These are phyloP conservation scores for Neospermospora avenae DNA, from an alignment of 2,329 filamentous ascomycete genomes.

Conservation along the genomic window DNA sequence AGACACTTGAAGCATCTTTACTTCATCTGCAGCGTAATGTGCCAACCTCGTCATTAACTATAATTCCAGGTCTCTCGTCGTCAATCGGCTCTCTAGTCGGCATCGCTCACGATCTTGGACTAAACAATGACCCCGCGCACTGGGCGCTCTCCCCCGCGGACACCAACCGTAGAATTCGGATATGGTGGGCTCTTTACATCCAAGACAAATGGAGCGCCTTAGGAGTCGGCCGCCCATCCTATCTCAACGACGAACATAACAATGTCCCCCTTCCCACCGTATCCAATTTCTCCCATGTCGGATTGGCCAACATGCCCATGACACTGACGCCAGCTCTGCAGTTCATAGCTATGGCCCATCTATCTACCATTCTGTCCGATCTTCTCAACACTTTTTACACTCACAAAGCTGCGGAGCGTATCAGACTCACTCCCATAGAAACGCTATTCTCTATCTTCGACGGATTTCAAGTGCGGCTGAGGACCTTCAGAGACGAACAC, in stretches of 20 bases:
- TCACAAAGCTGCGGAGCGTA: constrained; percentile 26
- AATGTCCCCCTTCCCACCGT: constrained; percentile 45
- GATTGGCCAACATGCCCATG: constrained; percentile 34
- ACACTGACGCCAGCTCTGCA: constrained; percentile 20
- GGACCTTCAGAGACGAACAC: constrained; percentile 22
- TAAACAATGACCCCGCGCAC: constrained; percentile 29
- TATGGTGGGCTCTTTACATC: constrained; percentile 63
- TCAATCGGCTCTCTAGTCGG: constrained; percentile 23
- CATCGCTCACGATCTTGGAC: constrained; percentile 32
- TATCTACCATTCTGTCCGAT: constrained; percentile 50
- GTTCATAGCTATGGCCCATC: constrained; percentile 48
- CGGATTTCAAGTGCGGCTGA: constrained; percentile 22
- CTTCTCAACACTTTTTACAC: constrained; percentile 49
- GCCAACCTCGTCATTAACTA: constrained; percentile 13
- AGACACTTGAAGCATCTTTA: constrained; percentile 28
- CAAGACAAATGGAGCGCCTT: constrained; percentile 61
- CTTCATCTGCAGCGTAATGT: constrained; percentile 24
- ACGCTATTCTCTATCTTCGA: constrained; percentile 21
- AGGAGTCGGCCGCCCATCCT: constrained; percentile 53
- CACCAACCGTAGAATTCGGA: constrained; percentile 44
- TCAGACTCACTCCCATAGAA: constrained; percentile 18
- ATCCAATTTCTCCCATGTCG: constrained; percentile 29
- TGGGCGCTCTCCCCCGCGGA: constrained; percentile 33
- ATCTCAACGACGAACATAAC: constrained; percentile 30
- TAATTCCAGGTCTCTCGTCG: constrained; percentile 17